phyloP scores from a whole-genome alignment of 2,329 filamentous ascomycete species.

The Xylaria hypoxylon region DNA sequence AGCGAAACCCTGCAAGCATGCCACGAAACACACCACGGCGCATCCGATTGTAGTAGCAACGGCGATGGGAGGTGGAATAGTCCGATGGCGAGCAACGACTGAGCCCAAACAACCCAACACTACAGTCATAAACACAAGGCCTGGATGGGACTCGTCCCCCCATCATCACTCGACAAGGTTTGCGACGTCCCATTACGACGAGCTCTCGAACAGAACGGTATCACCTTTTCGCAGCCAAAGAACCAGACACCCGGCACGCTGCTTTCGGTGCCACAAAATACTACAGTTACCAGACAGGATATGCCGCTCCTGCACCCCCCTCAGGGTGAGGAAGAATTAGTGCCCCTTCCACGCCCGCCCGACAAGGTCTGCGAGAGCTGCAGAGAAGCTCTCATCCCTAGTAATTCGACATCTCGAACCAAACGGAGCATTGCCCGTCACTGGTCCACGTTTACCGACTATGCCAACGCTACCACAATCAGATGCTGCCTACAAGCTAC shows the following conservation, averaged over 20 bases:
- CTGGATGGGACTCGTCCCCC: no score
- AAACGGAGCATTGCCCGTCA: slow-evolving; percentile 16
- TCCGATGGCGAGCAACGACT: slow-evolving; percentile 5
- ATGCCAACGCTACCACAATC: slow-evolving; percentile 11
- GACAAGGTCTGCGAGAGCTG: slow-evolving; percentile 11
- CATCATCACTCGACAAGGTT: no score
- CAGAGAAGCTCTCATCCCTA: slow-evolving; percentile 10
- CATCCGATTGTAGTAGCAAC: slow-evolving; percentile 15
- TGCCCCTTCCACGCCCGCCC: slow-evolving; percentile 3
- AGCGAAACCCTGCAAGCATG: slow-evolving; percentile 15
- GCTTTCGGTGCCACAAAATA: no score
- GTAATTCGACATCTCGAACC: no score
- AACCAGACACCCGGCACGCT: no score
- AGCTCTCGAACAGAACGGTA: no score
- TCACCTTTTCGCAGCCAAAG: no score
- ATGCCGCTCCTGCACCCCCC: no score
- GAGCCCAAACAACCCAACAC: slow-evolving; percentile 16
- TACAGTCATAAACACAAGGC: no score
- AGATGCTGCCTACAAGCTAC: slow-evolving; percentile 2
- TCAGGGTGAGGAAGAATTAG: slow-evolving; percentile 9
- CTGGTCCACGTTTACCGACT: slow-evolving; percentile 10
- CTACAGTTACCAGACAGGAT: no score
- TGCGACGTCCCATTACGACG: no score
- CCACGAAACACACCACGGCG: slow-evolving; percentile 11
- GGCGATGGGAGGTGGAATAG: slow-evolving; percentile 5